Evolutionary conservation across 208 protist species (phyloP).

Genomic region (Borovskyia barvae): DNA sequence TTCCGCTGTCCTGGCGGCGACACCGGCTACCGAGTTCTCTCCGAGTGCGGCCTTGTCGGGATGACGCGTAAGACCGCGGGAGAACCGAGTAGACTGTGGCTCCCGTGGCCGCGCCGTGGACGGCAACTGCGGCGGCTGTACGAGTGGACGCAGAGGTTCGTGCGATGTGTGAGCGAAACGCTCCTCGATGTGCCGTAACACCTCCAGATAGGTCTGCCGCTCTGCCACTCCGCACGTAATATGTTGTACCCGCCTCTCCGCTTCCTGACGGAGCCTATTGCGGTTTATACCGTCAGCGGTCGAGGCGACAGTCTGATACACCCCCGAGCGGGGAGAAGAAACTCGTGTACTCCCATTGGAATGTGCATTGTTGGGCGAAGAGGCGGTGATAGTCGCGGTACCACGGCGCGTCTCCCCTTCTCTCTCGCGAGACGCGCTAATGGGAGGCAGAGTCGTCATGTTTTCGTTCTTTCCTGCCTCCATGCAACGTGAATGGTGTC

Average conservation of each 20-base stretch:
- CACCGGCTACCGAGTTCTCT: not conserved
- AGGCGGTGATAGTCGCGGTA: not conserved
- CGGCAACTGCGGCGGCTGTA: conserved; percentile 40
- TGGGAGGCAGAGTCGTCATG: conserved; percentile 3
- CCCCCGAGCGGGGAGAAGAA: too few species aligned
- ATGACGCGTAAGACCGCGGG: conserved; percentile 19
- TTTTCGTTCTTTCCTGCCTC: too few species aligned
- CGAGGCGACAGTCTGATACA: conserved; percentile 1
- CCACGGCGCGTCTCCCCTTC: too few species aligned
- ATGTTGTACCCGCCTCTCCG: conserved; percentile 17
- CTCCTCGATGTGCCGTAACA: conserved; percentile 52
- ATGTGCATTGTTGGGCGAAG: not conserved
- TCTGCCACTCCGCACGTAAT: conserved; percentile 26
- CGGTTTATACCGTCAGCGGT: conserved; percentile 19
- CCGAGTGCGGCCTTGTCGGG: not conserved
- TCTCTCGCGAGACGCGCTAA: not conserved
- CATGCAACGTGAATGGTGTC: too few species aligned
- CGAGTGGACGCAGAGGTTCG: conserved; percentile 31
- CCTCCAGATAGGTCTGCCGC: conserved; percentile 34
- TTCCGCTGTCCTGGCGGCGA: not conserved
- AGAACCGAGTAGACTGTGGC: conserved; percentile 34
- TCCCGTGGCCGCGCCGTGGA: conserved; percentile 33
- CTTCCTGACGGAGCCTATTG: conserved; percentile 26
- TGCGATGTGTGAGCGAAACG: conserved; percentile 37
- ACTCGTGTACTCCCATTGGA: not conserved